phyloP scores from a whole-genome alignment of 225 moss, liverwort and hornwort genomes.

The Straminergon stramineum region DNA sequence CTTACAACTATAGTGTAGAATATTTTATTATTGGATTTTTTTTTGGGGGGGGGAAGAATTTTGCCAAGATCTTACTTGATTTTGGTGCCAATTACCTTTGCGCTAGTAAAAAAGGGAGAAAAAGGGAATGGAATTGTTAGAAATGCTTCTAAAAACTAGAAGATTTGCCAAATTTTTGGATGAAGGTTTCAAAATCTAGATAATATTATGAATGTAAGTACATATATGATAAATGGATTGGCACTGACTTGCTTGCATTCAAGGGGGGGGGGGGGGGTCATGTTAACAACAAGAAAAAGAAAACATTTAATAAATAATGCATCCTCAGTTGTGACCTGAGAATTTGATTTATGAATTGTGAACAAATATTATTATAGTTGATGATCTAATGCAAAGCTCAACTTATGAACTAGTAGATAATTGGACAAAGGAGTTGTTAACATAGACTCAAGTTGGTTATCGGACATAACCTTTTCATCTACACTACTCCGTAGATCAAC shows the following conservation, averaged over 20 bases:
- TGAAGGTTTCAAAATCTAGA: no score
- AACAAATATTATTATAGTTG: neutral
- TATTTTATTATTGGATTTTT: neutral
- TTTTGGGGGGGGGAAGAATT: accelerated
- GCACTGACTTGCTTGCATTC: neutral
- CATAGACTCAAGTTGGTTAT: neutral
- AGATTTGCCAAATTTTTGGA: neutral
- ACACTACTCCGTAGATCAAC: accelerated
- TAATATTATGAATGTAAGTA: neutral
- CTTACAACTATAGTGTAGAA: no score
- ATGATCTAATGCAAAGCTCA: neutral
- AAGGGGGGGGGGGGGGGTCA: accelerated
- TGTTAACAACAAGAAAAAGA: neutral
- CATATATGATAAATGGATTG: neutral
- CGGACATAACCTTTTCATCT: neutral
- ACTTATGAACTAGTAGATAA: neutral
- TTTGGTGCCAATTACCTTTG: accelerated
- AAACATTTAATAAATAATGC: neutral
- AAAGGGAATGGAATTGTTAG: neutral
- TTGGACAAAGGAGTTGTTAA: neutral
- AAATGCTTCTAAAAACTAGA: neutral
- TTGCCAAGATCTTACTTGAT: neutral
- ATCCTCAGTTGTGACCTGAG: neutral
- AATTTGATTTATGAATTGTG: neutral
- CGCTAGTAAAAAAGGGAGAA: neutral